A percentile compares a stretch with the other conserved stretches of the same genome.
Conservation (phyloP, 1,139 yeast species). For the Candida neerlandica region DNA sequence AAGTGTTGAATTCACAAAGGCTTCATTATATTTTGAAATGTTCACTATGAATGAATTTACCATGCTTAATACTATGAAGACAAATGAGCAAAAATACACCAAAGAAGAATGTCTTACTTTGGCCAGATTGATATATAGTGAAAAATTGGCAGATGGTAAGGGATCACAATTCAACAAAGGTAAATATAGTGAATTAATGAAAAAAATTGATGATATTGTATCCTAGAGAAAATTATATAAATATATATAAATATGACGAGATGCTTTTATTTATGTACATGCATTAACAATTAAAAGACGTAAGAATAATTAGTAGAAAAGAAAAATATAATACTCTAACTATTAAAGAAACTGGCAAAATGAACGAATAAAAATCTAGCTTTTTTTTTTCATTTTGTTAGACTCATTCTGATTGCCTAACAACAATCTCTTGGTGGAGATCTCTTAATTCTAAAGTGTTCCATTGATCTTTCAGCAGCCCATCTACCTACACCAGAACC, state of each 20-base stretch:
- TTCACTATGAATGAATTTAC: conserved; percentile 47
- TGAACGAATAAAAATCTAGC: background rate
- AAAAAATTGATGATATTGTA: conserved; percentile 25
- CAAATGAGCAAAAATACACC: conserved; percentile 21
- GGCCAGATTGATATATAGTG: conserved; percentile 47
- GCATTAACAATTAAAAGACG: background rate
- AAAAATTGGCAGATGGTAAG: conserved; percentile 43
- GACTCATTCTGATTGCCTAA: conserved; percentile 1
- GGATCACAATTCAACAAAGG: conserved; percentile 44
- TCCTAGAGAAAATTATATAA: background rate
- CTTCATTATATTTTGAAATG: conserved; percentile 61
- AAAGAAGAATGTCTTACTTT: conserved; percentile 35
- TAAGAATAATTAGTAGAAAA: too few relatives aligned
- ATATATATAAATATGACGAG: background rate
- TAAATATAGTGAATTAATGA: conserved; percentile 41
- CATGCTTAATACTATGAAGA: conserved; percentile 27
- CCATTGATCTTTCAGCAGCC: conserved; percentile 56
- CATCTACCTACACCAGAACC: conserved; percentile 74
- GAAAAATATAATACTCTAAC: too few relatives aligned
- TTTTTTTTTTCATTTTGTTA: too few relatives aligned
- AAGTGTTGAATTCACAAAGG: conserved; percentile 58
- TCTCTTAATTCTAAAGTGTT: conserved; percentile 15
- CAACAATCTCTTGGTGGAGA: conserved; percentile 15
- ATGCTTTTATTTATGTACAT: background rate
- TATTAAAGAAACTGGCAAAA: background rate